Percentiles rank a stretch among this genome's conserved stretches.
Conservation (phyloP, 2,329 filamentous ascomycete species). For the Xylaria sp. region DNA sequence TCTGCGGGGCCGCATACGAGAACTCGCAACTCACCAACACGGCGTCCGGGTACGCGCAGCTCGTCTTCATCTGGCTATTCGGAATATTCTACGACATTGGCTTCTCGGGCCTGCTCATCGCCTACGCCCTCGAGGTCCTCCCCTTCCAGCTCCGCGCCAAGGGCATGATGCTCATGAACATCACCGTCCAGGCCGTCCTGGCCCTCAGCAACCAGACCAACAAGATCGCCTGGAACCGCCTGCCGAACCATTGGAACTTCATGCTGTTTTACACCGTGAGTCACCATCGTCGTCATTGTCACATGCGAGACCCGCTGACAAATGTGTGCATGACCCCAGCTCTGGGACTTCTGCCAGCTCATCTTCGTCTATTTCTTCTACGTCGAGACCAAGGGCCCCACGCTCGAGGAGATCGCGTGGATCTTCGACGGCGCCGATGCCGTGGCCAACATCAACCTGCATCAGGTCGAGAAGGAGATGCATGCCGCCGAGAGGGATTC, state of each 20-base stretch:
- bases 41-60: slow-evolving; percentile 54
- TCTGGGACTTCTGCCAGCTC: slow-evolving; percentile 64
- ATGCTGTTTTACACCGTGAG: slow-evolving; percentile 65
- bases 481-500: slow-evolving; percentile 40
- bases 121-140: slow-evolving; percentile 61
- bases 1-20: slow-evolving; percentile 56
- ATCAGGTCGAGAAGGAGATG: slow-evolving; percentile 59
- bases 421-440: slow-evolving; percentile 71
- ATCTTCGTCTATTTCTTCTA: slow-evolving; percentile 68
- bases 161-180: slow-evolving; percentile 67
- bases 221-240: slow-evolving; percentile 62
- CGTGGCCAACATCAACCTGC: slow-evolving; percentile 56
- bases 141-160: slow-evolving; percentile 61
- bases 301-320: slow-evolving; percentile 6
- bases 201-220: slow-evolving; percentile 66
- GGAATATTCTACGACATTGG: slow-evolving; percentile 63
- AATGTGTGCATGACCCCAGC: slow-evolving; percentile 24
- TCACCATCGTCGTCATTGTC: slow-evolving; percentile 20
- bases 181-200: slow-evolving; percentile 63
- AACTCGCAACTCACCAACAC: slow-evolving; percentile 46
- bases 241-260: slow-evolving; percentile 65
- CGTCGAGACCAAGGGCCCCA: slow-evolving; percentile 71
- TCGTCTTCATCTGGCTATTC: slow-evolving; percentile 63
- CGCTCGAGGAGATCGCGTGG: slow-evolving; percentile 69
- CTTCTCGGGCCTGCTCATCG: slow-evolving; percentile 60